These are phyloP conservation scores for Heimioporus sp. DNA, from an alignment of 768 basidiomycete genomes.

Conservation along the genomic window DNA sequence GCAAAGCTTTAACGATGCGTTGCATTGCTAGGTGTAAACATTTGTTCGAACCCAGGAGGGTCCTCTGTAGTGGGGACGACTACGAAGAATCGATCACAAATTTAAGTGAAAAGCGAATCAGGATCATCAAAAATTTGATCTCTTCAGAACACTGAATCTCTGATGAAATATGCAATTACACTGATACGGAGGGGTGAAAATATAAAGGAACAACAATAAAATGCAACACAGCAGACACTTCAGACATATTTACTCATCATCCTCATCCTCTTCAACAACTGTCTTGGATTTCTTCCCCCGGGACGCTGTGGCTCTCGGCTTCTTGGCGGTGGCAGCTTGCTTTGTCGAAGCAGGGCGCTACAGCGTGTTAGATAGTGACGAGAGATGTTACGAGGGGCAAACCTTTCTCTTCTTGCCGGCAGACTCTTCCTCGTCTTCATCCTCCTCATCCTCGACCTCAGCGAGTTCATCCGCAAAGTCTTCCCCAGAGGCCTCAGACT, in stretches of 20 bases:
- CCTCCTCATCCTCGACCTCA: constrained; percentile 48
- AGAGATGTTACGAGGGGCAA: constrained; percentile 3
- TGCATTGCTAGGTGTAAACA: no score
- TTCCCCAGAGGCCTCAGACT: constrained; percentile 43
- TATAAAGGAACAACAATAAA: not conserved
- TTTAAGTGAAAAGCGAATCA: no score
- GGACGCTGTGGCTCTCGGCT: constrained; percentile 24
- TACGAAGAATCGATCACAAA: no score
- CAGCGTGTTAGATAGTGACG: constrained; percentile 3
- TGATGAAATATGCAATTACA: constrained; percentile 7
- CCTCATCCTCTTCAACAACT: constrained; percentile 43
- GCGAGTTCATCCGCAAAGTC: constrained; percentile 46
- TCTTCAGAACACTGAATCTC: no score
- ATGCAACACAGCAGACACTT: constrained; percentile 3
- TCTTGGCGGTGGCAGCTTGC: constrained; percentile 44
- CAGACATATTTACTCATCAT: constrained; percentile 22
- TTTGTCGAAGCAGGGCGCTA: constrained; percentile 46
- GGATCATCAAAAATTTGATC: no score
- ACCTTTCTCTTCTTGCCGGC: constrained; percentile 72
- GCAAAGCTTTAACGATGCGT: constrained; percentile 17
- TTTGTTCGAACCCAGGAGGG: no score
- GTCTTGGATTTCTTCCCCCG: constrained; percentile 44
- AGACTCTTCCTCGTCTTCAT: constrained; percentile 37
- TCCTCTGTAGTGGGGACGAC: no score
- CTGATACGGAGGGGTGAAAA: not conserved